Evolutionary conservation across 192 early-diverging fungal species (phyloP), one percentile per base, ranked within the genome.

Genomic region (Coemansia biformis): DNA sequence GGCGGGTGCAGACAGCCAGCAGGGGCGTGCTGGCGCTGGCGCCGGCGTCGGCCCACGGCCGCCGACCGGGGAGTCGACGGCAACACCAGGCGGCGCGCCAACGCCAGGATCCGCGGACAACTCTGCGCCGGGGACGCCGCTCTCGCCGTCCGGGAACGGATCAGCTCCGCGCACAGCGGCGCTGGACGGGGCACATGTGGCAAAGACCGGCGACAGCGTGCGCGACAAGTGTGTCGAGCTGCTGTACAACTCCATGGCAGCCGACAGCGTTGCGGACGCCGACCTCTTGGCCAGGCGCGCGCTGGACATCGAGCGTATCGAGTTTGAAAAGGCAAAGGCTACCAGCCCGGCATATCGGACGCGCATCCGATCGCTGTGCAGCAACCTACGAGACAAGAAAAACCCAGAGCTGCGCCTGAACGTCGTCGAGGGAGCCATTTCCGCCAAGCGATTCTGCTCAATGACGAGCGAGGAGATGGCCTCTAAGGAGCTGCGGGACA

Each of bases 391-490:
- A 30, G 76, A 82, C 51, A 92, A 85, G 54, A 76, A 65, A 42
- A 90, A 95, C 49, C 89, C 90, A 5, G 79, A 67, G 11, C 63
- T 96, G 49, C 75, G 87, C 43, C 74, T 78, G 23, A 66, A 66
- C 17, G 77, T 93, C 2, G 77, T 91, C 1, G 69, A 63, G 32
- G 90, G 88, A 4, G 74, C 81, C 6, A 59, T 94, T n/a, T 30
- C 75, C 0, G 62, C 80, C 10, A 72, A 81, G 21, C 60, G 69
- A 5, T 81, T 96, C 63, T 88, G 89, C 46, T 75, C 76, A 5
- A 90, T 96, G 83, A 78, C 82, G 8, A 82, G 81, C 12, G 86
- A 86, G 43, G 93, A 97, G 36, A 92, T 99, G 91, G 92, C 90
- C 26, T 89, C 91, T 1, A 86, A 90, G 45, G 86, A 93, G 46